These are phyloP conservation scores for Oryza nivara DNA, from an alignment of 176 grass and related monocot genomes.

Conservation along the genomic window DNA sequence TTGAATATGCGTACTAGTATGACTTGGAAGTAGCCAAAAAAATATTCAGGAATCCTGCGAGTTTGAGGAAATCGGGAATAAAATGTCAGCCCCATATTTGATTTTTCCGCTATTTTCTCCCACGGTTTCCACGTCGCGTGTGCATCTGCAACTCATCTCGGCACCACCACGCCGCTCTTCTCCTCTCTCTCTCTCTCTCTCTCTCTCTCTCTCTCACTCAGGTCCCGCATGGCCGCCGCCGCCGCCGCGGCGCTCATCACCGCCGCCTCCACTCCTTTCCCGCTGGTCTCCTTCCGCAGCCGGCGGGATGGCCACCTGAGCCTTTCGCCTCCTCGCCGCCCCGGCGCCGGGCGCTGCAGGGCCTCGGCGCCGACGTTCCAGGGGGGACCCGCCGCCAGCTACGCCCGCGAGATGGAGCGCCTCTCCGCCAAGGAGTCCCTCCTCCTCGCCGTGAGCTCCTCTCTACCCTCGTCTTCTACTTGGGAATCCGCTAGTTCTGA, in stretches of 20 bases:
- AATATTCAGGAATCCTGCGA: too few species aligned
- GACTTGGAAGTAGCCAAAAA: too few species aligned
- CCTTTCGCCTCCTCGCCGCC: constrained; percentile 31
- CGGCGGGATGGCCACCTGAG: constrained; percentile 13
- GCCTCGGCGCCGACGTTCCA: constrained; percentile 73
- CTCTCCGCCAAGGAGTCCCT: constrained; percentile 96
- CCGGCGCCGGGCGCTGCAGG: constrained; percentile 44
- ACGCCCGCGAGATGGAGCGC: constrained; percentile 97
- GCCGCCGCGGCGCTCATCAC: constrained; percentile 23
- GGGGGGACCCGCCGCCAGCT: constrained; percentile 72
- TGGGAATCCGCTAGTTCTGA: background rate
- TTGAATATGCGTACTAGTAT: too few species aligned
- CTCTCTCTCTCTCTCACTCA: too few species aligned
- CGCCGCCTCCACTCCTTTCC: constrained; percentile 13
- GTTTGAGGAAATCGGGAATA: background rate
- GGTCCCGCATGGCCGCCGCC: constrained; percentile 40
- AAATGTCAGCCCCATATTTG: constrained; percentile 1
- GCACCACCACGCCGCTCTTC: background rate
- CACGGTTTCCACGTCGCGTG: constrained; percentile 9
- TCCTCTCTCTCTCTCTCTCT: too few species aligned
- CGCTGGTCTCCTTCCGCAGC: constrained; percentile 9
- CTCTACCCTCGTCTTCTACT: background rate
- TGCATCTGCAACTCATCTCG: background rate
- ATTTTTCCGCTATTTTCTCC: background rate
- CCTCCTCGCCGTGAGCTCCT: constrained; percentile 76